Evolutionary conservation across 306 rosid species (phyloP), one percentile per base, ranked within the genome.

Genomic region (Lablab purpureus): DNA sequence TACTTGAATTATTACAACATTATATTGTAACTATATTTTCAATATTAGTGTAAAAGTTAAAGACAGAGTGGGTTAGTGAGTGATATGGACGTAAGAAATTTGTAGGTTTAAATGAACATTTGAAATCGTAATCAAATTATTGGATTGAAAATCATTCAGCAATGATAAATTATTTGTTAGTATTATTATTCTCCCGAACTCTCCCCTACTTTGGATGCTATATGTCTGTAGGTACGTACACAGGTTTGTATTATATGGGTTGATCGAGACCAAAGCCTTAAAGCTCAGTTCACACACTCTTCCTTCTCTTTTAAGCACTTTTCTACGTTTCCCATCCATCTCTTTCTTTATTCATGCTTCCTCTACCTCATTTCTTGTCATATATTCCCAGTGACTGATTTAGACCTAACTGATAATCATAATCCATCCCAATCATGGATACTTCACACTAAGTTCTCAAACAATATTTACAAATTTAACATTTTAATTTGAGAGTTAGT

Each of bases 251-350:
- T 62, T 62, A 7, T 63, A 63, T 63, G 23, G 34, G 0, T 3
- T 28, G 68, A 63, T 63, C 3, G 23, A 63, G 68, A 63, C 68
- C 11, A 28, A 0, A 30, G 68, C 6, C 5, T 7, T 3, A 32
- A 32, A 32, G 45, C 11, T 37, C 23, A n/a, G 49, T 65, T 41
- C 52, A 22, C 40, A 14, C 5, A 54, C 17, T 22, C 3, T 56
- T 50, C 56, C 55, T 62, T 62, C 45, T 63, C 46, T 45, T 37
- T 28, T 46, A 7, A 62, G 47, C 2, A 75, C 62, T 75, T 60
- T 60, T 32, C 71, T 45, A 46, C 47, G 25, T 74, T 74, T 59
- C 43, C 18, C 79, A 32, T 47, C 64, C 28, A 47, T 64, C 40
- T 60, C 67, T 60, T 76, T 49, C 28, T 34, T 46, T 32, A 28